Conservation (phyloP, 192 early-diverging fungal genomes). For the Pecoramyces ruminantium region DNA sequence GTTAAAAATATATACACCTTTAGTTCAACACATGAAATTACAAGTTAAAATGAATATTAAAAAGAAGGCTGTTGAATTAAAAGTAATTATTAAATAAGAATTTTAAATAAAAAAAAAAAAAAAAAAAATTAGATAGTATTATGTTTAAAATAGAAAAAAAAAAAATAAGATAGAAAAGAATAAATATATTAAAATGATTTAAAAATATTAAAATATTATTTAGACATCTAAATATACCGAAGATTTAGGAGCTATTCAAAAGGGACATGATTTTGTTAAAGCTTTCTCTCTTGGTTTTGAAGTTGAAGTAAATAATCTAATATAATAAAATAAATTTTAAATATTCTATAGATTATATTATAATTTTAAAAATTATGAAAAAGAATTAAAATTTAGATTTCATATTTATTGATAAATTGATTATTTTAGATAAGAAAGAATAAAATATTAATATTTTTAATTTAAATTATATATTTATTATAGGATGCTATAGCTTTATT, state of each 20-base stretch:
- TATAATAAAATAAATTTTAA: neutral
- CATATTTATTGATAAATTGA: no score
- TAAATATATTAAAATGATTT: neutral
- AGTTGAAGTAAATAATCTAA: constrained; percentile 40
- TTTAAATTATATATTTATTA: neutral
- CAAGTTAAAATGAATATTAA: constrained; percentile 93
- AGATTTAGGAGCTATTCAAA: constrained; percentile 81
- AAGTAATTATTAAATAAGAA: constrained; percentile 15
- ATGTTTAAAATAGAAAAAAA: no score
- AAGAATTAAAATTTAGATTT: no score
- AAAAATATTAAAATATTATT: neutral
- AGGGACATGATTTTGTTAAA: constrained; percentile 88
- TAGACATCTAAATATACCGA: constrained; percentile 66
- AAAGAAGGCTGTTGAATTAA: constrained; percentile 72
- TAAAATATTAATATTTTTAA: no score
- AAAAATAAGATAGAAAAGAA: neutral
- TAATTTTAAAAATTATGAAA: no score
- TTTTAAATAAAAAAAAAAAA: neutral
- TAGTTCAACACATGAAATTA: constrained; percentile 87
- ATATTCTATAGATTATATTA: no score
- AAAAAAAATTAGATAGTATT: neutral
- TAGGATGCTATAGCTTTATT: constrained; percentile 82
- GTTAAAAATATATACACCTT: constrained; percentile 89
- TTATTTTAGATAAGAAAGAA: no score
- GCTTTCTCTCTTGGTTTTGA: constrained; percentile 91